Conservation (phyloP, 139 green algal species). For the Coelastrella sp. region DNA sequence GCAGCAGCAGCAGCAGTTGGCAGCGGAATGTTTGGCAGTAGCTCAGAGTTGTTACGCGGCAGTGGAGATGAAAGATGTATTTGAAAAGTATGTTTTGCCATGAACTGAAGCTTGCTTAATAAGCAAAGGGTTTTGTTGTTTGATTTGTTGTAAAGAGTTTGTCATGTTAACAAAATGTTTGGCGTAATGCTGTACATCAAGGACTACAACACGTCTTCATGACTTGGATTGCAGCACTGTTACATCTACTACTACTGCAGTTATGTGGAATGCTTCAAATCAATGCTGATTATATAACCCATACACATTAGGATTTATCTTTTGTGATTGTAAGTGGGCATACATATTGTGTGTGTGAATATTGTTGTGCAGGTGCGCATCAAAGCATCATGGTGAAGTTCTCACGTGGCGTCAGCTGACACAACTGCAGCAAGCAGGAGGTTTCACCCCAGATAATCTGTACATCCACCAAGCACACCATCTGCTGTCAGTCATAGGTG, state of each 20-base stretch:
- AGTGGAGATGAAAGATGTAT: background rate
- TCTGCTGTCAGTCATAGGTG: conserved; percentile 22
- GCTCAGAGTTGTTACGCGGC: conserved; percentile 7
- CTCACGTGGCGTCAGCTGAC: conserved; percentile 29
- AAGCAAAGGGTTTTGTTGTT: no score
- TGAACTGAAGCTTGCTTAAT: no score
- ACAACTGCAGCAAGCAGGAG: background rate
- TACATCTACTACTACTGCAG: no score
- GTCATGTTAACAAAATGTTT: no score
- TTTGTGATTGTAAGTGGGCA: no score
- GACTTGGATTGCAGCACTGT: no score
- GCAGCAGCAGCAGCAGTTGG: background rate
- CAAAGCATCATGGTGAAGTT: conserved; percentile 9
- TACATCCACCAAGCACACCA: conserved; percentile 21
- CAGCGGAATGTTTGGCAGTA: background rate
- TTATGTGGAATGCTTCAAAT: no score
- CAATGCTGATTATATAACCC: no score
- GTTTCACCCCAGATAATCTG: background rate
- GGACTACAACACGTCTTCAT: no score
- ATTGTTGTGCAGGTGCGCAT: background rate
- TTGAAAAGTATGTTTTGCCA: background rate
- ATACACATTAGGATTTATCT: no score
- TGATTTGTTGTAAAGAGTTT: no score
- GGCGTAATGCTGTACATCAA: no score
- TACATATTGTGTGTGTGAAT: background rate